phyloP scores from a whole-genome alignment of 1,139 yeast species.

The Sugiyamaella sp. region DNA sequence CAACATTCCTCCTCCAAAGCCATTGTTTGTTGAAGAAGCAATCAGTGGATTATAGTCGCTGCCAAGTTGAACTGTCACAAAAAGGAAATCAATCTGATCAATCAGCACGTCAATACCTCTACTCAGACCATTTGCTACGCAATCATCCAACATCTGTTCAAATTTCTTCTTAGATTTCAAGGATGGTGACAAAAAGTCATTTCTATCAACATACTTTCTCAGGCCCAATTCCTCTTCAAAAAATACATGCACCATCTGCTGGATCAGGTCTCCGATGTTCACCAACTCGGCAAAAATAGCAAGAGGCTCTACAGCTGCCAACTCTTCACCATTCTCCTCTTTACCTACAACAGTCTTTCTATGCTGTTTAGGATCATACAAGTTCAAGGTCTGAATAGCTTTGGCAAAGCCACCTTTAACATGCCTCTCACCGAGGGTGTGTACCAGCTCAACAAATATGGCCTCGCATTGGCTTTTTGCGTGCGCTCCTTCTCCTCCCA shows the following conservation, averaged over 20 bases:
- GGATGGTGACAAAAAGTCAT: conserved; percentile 79
- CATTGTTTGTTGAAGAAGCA: conserved; percentile 20
- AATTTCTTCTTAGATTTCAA: conserved; percentile 78
- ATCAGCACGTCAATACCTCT: conserved; percentile 87
- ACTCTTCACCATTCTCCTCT: conserved; percentile 29
- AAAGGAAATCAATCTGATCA: conserved; percentile 66
- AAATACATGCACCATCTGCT: conserved; percentile 90
- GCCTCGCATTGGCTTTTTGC: conserved; percentile 50
- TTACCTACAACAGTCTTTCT: conserved; percentile 37
- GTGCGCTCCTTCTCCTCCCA: conserved; percentile 37
- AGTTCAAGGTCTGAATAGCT: conserved; percentile 69
- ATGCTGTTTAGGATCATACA: conserved; percentile 66
- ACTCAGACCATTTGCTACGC: conserved; percentile 90
- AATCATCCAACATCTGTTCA: conserved; percentile 80
- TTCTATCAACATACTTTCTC: conserved; percentile 63
- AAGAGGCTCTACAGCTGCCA: conserved; percentile 67
- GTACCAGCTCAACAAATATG: conserved; percentile 67
- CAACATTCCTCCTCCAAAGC: conserved; percentile 16
- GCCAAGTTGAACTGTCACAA: conserved; percentile 55
- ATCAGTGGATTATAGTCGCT: conserved; percentile 54
- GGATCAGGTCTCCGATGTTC: conserved; percentile 87
- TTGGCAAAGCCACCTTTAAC: conserved; percentile 79
- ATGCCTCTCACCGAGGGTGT: conserved; percentile 69
- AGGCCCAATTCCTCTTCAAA: conserved; percentile 81
- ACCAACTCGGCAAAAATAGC: conserved; percentile 87